phyloP scores from a whole-genome alignment of 352 stramenopile genomes.

The Lagenidium sp. region DNA sequence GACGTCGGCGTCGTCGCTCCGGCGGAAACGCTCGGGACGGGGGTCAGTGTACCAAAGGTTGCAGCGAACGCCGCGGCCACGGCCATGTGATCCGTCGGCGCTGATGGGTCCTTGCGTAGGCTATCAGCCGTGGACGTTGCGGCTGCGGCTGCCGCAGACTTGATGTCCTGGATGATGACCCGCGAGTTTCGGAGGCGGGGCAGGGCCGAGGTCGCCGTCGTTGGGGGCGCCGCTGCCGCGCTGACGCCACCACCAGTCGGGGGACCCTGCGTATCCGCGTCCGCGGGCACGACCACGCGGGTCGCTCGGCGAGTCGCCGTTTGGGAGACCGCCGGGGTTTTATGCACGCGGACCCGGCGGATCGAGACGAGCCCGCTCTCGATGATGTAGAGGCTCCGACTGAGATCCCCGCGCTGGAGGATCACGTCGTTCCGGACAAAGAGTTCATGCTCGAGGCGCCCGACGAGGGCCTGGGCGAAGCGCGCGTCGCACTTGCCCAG shows the following conservation, averaged over 20 bases:
- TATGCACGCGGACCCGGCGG: constrained; percentile 10
- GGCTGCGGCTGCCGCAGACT: neutral
- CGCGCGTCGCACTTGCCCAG: constrained; percentile 21
- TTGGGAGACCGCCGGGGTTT: too few relatives aligned
- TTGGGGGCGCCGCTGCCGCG: neutral
- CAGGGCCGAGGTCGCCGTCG: neutral
- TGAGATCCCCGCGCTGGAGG: constrained; percentile 29
- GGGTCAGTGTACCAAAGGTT: too few relatives aligned
- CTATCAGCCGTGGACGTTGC: neutral
- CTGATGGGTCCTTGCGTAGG: neutral
- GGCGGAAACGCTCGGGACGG: too few relatives aligned
- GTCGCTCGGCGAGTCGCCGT: too few relatives aligned
- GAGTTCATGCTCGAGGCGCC: constrained; percentile 27
- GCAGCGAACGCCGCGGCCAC: neutral
- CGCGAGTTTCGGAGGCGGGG: constrained; percentile 1
- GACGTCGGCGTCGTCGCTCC: neutral
- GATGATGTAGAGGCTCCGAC: constrained; percentile 41
- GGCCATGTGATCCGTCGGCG: neutral
- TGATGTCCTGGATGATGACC: constrained; percentile 6
- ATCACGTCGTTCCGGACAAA: constrained; percentile 44
- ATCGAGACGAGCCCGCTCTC: constrained; percentile 52
- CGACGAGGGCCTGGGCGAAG: constrained; percentile 24
- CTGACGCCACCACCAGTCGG: neutral
- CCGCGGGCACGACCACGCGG: too few relatives aligned
- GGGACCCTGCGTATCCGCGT: neutral